These are phyloP conservation scores for Ziziphus jujuba DNA, from an alignment of 306 rosid species.

Conservation along the genomic window DNA sequence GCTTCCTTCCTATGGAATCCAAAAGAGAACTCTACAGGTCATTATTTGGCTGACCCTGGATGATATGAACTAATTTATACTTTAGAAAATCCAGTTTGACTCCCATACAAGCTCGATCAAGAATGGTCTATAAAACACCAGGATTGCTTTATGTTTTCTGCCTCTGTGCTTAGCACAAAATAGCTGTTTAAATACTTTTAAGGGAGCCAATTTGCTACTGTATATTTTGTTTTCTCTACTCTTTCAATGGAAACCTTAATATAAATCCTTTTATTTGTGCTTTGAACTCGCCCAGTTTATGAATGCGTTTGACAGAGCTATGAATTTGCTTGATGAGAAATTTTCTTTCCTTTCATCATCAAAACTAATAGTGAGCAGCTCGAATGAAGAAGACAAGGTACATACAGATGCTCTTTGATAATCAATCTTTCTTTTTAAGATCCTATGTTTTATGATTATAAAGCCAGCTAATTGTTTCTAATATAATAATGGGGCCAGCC, in stretches of 20 bases:
- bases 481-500: no score
- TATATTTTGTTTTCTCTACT: conserved; percentile 14
- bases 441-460: no score
- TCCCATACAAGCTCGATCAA: no score
- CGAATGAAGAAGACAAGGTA: conserved; percentile 81
- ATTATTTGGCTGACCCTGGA: no score
- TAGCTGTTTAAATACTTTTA: background rate
- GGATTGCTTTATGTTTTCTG: background rate
- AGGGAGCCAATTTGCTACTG: conserved; percentile 15
- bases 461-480: no score
- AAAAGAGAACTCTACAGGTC: no score
- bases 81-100: no score
- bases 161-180: conserved; percentile 14
- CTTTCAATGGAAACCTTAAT: background rate
- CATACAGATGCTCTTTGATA: conserved; percentile 23
- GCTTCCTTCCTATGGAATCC: no score
- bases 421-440: no score
- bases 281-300: conserved; percentile 64
- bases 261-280: conserved; percentile 15
- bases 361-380: conserved; percentile 85
- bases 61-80: no score
- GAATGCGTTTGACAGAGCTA: conserved; percentile 91
- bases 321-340: conserved; percentile 86
- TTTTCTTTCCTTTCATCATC: conserved; percentile 70
- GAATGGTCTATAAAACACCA: no score